Conservation (phyloP, 2,329 filamentous ascomycete genomes). For the Plectosphaerella sp. region DNA sequence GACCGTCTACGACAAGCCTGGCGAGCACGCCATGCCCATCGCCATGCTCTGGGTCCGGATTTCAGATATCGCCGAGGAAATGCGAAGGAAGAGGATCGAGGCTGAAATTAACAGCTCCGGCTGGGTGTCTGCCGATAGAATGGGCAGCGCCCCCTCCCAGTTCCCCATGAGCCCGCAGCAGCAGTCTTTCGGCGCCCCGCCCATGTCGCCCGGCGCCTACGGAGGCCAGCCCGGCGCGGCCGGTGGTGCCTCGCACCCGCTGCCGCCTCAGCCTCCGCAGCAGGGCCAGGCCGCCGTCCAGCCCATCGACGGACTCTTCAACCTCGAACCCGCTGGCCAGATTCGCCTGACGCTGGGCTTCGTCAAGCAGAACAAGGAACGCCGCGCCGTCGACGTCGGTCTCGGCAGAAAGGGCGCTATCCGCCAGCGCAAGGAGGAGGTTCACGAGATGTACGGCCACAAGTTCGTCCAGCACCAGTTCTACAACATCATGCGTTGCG, state of each 20-base stretch:
- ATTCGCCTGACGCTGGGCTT: slow-evolving; percentile 92
- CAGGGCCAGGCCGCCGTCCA: slow-evolving; percentile 51
- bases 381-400: slow-evolving; percentile 77
- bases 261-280: slow-evolving; percentile 17
- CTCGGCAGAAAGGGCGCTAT: slow-evolving; percentile 94
- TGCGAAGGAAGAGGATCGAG: slow-evolving; percentile 95
- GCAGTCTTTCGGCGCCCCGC: slow-evolving; percentile 39
- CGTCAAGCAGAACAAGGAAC: slow-evolving; percentile 81
- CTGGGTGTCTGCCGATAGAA: slow-evolving; percentile 96
- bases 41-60: slow-evolving; percentile 95
- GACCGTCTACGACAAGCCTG: slow-evolving; percentile 93
- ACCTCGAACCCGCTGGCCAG: slow-evolving; percentile 86
- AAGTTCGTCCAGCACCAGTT: slow-evolving; percentile 99
- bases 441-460: slow-evolving; percentile 98
- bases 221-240: slow-evolving; percentile 19
- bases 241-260: slow-evolving; percentile 20
- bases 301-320: slow-evolving; percentile 92
- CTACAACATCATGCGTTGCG: slow-evolving; percentile 99
- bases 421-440: slow-evolving; percentile 94
- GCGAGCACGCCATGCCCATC: slow-evolving; percentile 86
- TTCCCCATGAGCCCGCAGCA: slow-evolving; percentile 53
- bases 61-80: slow-evolving; percentile 95
- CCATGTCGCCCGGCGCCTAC: slow-evolving; percentile 34
- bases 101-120: slow-evolving; percentile 90
- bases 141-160: slow-evolving; percentile 62